phyloP scores from a whole-genome alignment of 257 asterid species.

The Ajuga chamaepitys region DNA sequence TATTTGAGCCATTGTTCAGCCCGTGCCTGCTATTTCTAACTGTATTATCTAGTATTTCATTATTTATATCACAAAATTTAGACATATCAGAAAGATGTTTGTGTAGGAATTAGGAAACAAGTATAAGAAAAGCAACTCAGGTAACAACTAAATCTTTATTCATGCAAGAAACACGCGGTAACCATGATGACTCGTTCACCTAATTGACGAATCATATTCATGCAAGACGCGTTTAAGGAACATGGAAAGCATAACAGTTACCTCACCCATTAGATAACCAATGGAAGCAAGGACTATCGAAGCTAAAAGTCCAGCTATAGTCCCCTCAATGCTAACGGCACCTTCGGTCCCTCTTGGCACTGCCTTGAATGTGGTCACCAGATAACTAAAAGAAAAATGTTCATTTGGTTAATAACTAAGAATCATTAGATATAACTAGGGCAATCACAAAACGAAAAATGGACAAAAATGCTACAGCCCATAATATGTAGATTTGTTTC shows the following conservation, averaged over 20 bases:
- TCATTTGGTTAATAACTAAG: neutral
- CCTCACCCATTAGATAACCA: constrained; percentile 61
- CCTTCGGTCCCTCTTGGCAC: constrained; percentile 98
- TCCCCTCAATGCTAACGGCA: constrained; percentile 88
- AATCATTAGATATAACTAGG: neutral
- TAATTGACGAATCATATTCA: neutral
- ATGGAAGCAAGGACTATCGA: constrained; percentile 72
- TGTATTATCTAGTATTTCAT: no score
- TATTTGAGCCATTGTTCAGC: no score
- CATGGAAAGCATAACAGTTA: constrained; percentile 17
- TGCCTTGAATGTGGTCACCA: constrained; percentile 74
- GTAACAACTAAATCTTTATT: neutral
- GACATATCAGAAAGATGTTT: no score
- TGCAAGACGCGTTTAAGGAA: neutral
- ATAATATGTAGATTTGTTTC: neutral
- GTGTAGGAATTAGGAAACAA: no score
- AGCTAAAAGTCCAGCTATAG: constrained; percentile 75
- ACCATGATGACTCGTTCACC: neutral
- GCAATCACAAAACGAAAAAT: neutral
- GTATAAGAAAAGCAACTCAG: neutral
- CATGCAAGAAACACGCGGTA: neutral
- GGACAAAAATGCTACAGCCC: neutral
- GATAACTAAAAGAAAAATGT: constrained; percentile 39
- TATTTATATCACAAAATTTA: no score
- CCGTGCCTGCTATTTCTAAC: no score